Conservation (phyloP, 148 eudicot genomes). For the Salicornia ramosissima region DNA sequence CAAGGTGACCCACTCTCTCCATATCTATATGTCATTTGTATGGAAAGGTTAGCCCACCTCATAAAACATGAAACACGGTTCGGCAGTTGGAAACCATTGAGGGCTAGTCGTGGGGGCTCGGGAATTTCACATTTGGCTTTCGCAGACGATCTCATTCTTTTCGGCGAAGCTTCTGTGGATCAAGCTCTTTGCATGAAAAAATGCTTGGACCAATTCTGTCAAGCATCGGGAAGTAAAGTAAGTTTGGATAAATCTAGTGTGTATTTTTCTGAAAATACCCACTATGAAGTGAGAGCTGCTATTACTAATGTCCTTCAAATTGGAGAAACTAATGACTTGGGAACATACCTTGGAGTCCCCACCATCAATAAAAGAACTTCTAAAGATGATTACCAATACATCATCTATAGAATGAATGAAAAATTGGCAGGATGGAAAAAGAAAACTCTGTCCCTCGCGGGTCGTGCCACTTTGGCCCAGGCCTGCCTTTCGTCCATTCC, state of each 20-base stretch:
- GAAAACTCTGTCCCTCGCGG: not conserved
- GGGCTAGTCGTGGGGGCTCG: too few species aligned
- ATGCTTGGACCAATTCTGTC: not conserved
- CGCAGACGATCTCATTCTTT: too few species aligned
- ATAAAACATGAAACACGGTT: too few species aligned
- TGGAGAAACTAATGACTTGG: not conserved
- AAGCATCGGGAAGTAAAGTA: not conserved
- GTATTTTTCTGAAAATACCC: not conserved
- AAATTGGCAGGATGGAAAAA: not conserved
- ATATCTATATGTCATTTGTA: too few species aligned
- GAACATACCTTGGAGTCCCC: not conserved
- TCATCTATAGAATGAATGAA: not conserved
- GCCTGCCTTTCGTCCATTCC: not conserved
- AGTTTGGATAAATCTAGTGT: not conserved
- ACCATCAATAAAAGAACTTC: not conserved
- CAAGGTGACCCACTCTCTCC: not conserved
- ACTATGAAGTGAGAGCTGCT: not conserved
- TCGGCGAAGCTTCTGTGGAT: too few species aligned
- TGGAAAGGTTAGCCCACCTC: too few species aligned
- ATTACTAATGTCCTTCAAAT: not conserved
- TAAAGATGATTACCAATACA: not conserved
- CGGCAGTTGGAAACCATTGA: too few species aligned
- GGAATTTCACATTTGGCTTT: too few species aligned
- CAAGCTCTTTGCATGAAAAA: too few species aligned
- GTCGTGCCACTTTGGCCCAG: not conserved